Base-by-base conservation (phyloP, 2,329 filamentous ascomycete species). In the Phaeophleospora eucalypticola region DNA sequence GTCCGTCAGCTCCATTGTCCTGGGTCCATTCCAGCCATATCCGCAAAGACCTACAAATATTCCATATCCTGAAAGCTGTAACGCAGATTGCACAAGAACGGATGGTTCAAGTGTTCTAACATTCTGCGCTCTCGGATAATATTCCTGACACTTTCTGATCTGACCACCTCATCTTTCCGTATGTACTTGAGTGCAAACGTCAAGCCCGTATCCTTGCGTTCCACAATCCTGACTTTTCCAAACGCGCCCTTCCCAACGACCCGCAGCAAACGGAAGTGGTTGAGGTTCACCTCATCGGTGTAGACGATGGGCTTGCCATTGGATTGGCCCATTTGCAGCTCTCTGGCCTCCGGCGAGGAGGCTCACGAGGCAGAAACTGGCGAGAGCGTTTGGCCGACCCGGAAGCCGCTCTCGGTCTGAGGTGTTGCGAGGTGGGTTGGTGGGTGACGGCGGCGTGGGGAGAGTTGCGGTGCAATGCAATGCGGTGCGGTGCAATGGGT, bases 51-150 rank as follows among this genome's bases (percentile, higher is more conserved):
- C 64, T 77, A 95, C 89, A 98, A 86, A 71, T 98, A 98, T 70
- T 98, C 93, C 61, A 97, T 89, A 70, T 98, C 93, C 71, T 98
- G 93, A 67, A 98, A 98, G 71, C 90, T 96, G 73, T 97, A 98
- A 62, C 93, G 87, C 75, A 98, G 75, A 70, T 98, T 98, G 75
- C 91, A 97, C 59, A 98, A 86, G 68, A 97, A 98, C 19, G 91
- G 89, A 65, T 98, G 93, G 67, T 95, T 96, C 61, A 98, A 80
- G 68, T 97, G 89, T 72, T 98, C 90, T 64, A 98, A 81, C 93
- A 98, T 98, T 66, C 91, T 84, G 55, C 93, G 82, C 75, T 98
- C 93, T 60, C 93, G 85, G 65, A 98, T 93, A 59, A 98, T 98
- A 68, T 98, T 98, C 63, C 91, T 86, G 51, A 97, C 93, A 66